phyloP scores from a whole-genome alignment of 306 rosid species.

The Inga oerstediana region DNA sequence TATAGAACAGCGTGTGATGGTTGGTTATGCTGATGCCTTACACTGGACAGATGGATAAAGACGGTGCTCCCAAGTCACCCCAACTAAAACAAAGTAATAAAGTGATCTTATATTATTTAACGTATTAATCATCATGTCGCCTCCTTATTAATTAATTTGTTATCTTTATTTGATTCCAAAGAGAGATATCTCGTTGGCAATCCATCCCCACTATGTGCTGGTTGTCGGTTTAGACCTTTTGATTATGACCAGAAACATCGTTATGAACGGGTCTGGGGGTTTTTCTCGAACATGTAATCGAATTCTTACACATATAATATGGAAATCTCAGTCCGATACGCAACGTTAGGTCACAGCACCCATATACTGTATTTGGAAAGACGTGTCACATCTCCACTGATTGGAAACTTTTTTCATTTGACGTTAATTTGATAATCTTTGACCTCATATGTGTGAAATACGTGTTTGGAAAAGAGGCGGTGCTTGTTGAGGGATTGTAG shows the following conservation, averaged over 20 bases:
- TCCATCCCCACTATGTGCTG: neutral
- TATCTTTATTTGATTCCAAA: neutral
- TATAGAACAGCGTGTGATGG: neutral
- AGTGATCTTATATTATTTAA: neutral
- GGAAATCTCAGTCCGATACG: neutral
- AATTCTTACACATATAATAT: neutral
- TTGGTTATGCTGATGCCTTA: neutral
- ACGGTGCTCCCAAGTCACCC: neutral
- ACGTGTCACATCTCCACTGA: neutral
- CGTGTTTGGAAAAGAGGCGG: neutral
- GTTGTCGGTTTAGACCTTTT: neutral
- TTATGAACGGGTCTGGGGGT: neutral
- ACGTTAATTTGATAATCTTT: neutral
- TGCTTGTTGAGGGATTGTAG: too few species aligned
- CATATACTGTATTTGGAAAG: neutral
- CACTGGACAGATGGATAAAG: neutral
- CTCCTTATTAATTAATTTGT: neutral
- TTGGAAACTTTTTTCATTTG: neutral
- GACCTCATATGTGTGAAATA: neutral
- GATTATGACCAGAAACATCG: neutral
- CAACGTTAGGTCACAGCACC: neutral
- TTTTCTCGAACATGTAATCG: neutral
- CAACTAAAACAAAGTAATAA: neutral
- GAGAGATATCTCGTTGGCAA: neutral
- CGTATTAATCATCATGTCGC: neutral